phyloP scores from a whole-genome alignment of 495 filamentous ascomycete genomes.

The Lasiosphaeris hirsuta region DNA sequence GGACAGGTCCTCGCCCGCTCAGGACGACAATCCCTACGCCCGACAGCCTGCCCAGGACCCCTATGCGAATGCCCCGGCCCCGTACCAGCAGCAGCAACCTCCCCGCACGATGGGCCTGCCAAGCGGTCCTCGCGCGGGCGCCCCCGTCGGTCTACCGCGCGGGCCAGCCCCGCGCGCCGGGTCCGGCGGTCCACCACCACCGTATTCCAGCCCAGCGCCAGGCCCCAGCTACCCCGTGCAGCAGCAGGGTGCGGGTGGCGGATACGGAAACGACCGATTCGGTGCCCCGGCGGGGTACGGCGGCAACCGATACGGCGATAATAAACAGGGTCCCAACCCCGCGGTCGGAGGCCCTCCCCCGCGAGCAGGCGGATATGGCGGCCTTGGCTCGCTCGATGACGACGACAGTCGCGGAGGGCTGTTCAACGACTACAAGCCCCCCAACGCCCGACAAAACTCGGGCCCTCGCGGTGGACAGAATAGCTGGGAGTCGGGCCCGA shows the following conservation, averaged over 20 bases:
- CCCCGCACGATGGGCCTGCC: slow-evolving; percentile 30
- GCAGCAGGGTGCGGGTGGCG: slow-evolving; percentile 25
- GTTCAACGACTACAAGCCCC: slow-evolving; percentile 62
- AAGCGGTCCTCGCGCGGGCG: slow-evolving; percentile 21
- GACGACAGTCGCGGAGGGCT: slow-evolving; percentile 29
- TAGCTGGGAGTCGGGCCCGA: slow-evolving; percentile 20
- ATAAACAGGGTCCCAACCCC: slow-evolving; percentile 6
- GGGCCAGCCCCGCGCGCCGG: slow-evolving; percentile 19
- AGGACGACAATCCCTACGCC: slow-evolving; percentile 66
- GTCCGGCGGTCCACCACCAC: slow-evolving; percentile 30
- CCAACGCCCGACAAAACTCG: slow-evolving; percentile 1
- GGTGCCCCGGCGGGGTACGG: slow-evolving; percentile 65
- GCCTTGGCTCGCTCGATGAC: slow-evolving; percentile 57
- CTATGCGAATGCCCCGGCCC: slow-evolving; percentile 50
- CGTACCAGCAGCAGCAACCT: slow-evolving; percentile 1
- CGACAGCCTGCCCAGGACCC: slow-evolving; percentile 57
- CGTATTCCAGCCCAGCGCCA: slow-evolving; percentile 15
- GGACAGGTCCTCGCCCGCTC: slow-evolving; percentile 54
- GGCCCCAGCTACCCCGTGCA: not conserved
- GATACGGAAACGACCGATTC: slow-evolving; percentile 58
- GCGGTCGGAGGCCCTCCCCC: slow-evolving; percentile 28
- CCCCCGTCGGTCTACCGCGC: slow-evolving; percentile 13
- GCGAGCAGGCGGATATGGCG: slow-evolving; percentile 71
- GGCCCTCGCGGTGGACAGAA: slow-evolving; percentile 32
- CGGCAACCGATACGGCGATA: slow-evolving; percentile 54